Conservation (phyloP, 2,329 filamentous ascomycete genomes). For the Penicillium sp. region DNA sequence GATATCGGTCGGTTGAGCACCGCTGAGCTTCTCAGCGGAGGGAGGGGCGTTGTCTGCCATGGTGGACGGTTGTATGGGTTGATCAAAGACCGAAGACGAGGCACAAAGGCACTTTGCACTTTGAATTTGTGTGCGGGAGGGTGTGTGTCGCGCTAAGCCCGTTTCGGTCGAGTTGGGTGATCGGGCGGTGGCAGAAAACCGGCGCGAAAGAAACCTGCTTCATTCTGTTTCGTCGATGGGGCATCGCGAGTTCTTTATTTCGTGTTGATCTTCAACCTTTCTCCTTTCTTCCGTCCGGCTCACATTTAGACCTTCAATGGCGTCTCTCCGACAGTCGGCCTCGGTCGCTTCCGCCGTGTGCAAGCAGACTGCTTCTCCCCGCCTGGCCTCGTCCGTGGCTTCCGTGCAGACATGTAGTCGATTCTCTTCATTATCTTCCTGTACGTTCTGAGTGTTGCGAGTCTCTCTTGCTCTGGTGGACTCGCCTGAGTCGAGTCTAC, state of each 20-base stretch:
- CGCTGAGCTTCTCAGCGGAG: conserved; percentile 58
- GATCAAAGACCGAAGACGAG: conserved; percentile 32
- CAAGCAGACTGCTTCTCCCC: conserved; percentile 41
- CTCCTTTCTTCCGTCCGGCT: conserved; percentile 11
- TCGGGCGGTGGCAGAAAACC: conserved; percentile 34
- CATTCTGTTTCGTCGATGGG: conserved; percentile 11
- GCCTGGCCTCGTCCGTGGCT: conserved; percentile 39
- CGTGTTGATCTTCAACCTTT: conserved; percentile 11
- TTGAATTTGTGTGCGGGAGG: conserved; percentile 39
- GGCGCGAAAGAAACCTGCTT: conserved; percentile 33
- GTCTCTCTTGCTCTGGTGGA: conserved; percentile 4
- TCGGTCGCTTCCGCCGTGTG: conserved; percentile 43
- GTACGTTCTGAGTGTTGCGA: conserved; percentile 36
- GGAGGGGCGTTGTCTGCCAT: conserved; percentile 60
- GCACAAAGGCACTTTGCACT: conserved; percentile 29
- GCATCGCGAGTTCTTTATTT: conserved; percentile 10
- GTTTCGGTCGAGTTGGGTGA: conserved; percentile 17
- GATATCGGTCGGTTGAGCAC: conserved; percentile 59
- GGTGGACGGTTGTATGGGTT: conserved; percentile 37
- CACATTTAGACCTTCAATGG: conserved; percentile 34
- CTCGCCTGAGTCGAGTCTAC: neutral
- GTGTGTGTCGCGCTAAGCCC: conserved; percentile 40
- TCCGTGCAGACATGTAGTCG: conserved; percentile 39
- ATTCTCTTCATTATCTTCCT: conserved; percentile 39
- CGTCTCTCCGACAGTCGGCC: conserved; percentile 39